A percentile compares a stretch with the other conserved stretches of the same genome.
Evolutionary conservation across 192 early-diverging fungal species (phyloP).

Genomic region (Thoreauomyces humboldtii): DNA sequence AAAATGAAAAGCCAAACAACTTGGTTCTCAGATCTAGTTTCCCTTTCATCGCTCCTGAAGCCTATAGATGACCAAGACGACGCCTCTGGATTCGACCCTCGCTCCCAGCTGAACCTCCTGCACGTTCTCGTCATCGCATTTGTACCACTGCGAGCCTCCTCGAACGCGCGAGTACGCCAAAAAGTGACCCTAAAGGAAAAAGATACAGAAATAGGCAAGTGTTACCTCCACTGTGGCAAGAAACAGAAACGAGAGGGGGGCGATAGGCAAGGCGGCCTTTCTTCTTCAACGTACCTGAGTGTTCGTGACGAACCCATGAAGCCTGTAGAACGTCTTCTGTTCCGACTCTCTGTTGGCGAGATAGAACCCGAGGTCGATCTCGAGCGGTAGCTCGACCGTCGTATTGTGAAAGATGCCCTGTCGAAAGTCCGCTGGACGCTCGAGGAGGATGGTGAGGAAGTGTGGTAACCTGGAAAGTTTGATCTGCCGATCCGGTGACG

Average conservation of each 20-base stretch:
- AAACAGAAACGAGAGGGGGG: too few relatives aligned
- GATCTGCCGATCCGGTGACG: conserved; percentile 6
- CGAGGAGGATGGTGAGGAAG: conserved; percentile 29
- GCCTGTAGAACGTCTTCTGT: conserved; percentile 35
- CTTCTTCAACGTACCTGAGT: too few relatives aligned
- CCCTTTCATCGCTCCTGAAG: conserved; percentile 29
- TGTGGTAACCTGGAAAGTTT: conserved; percentile 27
- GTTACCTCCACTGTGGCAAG: too few relatives aligned
- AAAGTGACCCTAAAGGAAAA: conserved; percentile 43
- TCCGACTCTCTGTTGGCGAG: conserved; percentile 10
- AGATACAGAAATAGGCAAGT: too few relatives aligned
- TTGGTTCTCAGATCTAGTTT: too few relatives aligned
- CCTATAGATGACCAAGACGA: conserved; percentile 36
- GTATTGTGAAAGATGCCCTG: conserved; percentile 24
- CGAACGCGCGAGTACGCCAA: conserved; percentile 38
- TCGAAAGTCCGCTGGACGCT: conserved; percentile 16
- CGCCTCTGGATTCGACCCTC: conserved; percentile 35
- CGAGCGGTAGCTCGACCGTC: conserved; percentile 39
- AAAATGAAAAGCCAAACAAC: too few relatives aligned
- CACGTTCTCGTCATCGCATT: conserved; percentile 35
- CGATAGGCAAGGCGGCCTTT: too few relatives aligned
- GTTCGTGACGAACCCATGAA: conserved; percentile 50
- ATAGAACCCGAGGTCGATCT: conserved; percentile 41
- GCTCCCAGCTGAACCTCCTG: conserved; percentile 34
- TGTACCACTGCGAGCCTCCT: conserved; percentile 32